Evolutionary conservation across 345 rosid species (phyloP).

Genomic region (Salix exigua): DNA sequence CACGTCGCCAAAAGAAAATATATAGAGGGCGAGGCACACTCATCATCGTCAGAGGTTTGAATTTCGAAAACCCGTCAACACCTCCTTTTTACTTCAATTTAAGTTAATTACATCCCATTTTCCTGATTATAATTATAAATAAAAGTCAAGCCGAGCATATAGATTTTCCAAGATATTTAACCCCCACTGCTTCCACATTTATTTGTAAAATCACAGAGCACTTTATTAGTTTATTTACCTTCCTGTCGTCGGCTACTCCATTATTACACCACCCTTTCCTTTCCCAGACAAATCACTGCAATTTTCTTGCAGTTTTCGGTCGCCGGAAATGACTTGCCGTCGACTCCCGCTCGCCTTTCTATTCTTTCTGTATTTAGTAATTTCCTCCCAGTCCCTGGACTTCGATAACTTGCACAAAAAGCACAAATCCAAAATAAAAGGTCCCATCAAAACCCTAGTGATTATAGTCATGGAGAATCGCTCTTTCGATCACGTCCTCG

Average conservation of each 20-base stretch:
- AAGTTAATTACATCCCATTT: not conserved
- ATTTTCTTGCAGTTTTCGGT: not conserved
- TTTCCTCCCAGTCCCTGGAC: slow-evolving; percentile 53
- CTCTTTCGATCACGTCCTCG: slow-evolving; percentile 87
- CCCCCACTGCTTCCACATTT: not conserved
- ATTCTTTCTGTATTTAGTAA: slow-evolving; percentile 44
- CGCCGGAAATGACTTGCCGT: slow-evolving; percentile 41
- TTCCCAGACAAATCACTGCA: not conserved
- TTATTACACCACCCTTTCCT: not conserved
- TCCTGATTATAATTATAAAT: not conserved
- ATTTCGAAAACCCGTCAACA: no score
- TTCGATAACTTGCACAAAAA: slow-evolving; percentile 23
- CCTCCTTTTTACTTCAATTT: no score
- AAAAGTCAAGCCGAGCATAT: not conserved
- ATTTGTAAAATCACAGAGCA: not conserved
- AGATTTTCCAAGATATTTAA: not conserved
- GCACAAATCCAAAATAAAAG: slow-evolving; percentile 48
- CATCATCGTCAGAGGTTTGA: no score
- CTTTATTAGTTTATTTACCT: no score
- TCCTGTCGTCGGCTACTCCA: not conserved
- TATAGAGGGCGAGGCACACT: no score
- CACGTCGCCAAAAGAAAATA: no score
- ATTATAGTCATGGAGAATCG: slow-evolving; percentile 96
- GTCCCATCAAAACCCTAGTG: slow-evolving; percentile 92
- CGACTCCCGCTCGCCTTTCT: slow-evolving; percentile 22